Percentiles rank a stretch among this genome's conserved stretches.
Conservation (phyloP, 208 protist genomes). For the Leishmania turanica region DNA sequence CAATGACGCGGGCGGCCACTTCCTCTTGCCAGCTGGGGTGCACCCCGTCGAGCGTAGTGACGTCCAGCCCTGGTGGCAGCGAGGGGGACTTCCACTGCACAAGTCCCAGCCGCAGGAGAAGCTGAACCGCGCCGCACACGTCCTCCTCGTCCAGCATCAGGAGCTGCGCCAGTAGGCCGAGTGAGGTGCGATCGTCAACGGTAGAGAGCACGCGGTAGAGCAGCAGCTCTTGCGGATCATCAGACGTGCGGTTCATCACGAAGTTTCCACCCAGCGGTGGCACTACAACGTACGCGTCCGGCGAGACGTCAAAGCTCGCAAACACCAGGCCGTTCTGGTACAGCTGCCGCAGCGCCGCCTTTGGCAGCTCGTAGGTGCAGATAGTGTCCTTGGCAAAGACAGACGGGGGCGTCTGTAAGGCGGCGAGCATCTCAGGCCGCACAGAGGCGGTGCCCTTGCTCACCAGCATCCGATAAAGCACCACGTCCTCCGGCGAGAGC, state of each 20-base stretch:
- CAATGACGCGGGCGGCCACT: constrained; percentile 31
- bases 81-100: constrained; percentile 66
- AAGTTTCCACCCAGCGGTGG: constrained; percentile 94
- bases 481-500: constrained; percentile 40
- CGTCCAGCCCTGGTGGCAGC: constrained; percentile 39
- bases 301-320: constrained; percentile 81
- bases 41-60: constrained; percentile 28
- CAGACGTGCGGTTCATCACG: constrained; percentile 97
- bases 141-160: constrained; percentile 91
- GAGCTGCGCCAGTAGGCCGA: constrained; percentile 91
- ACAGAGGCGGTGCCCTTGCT: constrained; percentile 32
- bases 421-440: constrained; percentile 13
- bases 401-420: constrained; percentile 14
- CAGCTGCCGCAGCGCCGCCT: constrained; percentile 49
- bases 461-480: constrained; percentile 54
- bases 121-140: constrained; percentile 89
- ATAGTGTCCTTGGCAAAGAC: constrained; percentile 36
- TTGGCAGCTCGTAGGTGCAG: constrained; percentile 65
- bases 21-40: constrained; percentile 66
- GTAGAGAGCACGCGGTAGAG: constrained; percentile 97
- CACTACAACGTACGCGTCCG: constrained; percentile 90
- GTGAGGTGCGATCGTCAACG: constrained; percentile 93
- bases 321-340: constrained; percentile 92
- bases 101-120: constrained; percentile 92
- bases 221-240: constrained; percentile 95